These are phyloP conservation scores for Agaricus sinodeliciosus DNA, from an alignment of 768 basidiomycete species.

Conservation along the genomic window DNA sequence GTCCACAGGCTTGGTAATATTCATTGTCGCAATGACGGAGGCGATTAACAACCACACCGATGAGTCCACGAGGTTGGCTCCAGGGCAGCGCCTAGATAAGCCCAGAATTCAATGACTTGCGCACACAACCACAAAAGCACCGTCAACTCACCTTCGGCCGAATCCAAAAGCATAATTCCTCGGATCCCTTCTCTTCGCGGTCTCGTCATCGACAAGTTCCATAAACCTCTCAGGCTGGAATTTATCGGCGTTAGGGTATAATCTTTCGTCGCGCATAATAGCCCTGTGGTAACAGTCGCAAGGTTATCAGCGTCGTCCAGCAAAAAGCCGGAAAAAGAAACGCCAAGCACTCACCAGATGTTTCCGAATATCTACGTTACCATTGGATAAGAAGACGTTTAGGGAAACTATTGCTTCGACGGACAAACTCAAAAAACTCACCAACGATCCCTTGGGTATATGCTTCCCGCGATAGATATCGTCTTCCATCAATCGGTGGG, in stretches of 20 bases:
- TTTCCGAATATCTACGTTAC: constrained; percentile 43
- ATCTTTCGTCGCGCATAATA: constrained; percentile 39
- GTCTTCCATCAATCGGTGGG: constrained; percentile 60
- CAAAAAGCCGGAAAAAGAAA: neutral
- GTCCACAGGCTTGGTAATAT: constrained; percentile 46
- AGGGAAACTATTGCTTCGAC: neutral
- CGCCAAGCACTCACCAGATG: constrained; percentile 37
- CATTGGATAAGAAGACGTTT: constrained; percentile 8
- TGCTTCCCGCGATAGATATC: constrained; percentile 52
- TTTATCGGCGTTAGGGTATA: constrained; percentile 41
- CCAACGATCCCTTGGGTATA: constrained; percentile 59
- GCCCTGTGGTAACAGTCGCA: constrained; percentile 26
- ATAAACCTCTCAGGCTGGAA: constrained; percentile 54
- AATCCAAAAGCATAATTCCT: constrained; percentile 33
- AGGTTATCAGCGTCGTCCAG: neutral
- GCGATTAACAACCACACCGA: constrained; percentile 55
- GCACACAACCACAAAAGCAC: neutral
- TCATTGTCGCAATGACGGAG: constrained; percentile 49
- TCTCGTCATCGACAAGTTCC: constrained; percentile 22
- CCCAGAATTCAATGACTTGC: neutral
- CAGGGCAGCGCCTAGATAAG: constrained; percentile 50
- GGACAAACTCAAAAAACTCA: constrained; percentile 18
- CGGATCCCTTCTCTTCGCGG: constrained; percentile 22
- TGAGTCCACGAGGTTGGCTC: constrained; percentile 53
- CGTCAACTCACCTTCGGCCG: constrained; percentile 28